Base-by-base conservation (phyloP, 2,329 filamentous ascomycete genomes). In the Monilinia fructigena region DNA sequence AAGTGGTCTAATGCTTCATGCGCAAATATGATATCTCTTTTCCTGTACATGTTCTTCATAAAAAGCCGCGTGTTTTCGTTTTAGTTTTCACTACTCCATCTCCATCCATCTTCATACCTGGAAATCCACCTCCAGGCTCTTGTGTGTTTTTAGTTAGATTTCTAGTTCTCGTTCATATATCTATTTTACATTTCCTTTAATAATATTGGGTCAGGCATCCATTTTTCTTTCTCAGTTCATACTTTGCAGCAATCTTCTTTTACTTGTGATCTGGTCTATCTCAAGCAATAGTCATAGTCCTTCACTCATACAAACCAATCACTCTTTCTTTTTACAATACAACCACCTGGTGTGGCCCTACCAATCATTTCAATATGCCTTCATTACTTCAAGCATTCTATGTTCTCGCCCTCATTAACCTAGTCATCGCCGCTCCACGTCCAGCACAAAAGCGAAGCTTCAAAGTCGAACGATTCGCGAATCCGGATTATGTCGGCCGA, bases 401-500 rank as follows among this genome's bases (percentile, higher is more conserved):
- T 70, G 72, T 84, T 67, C 73, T 83, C 69, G 79, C 81, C 75
- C 75, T 86, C 67, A 78, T 78, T 48, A 76, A 82, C 53, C 72
- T 82, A 55, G 79, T 78, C 66, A 75, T 83, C 52, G 81, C 84
- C 38, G 80, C 75, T 66, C 75, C 87, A 47, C 38, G 38, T 11
- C 40, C 40, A 62, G 87, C 86, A 71, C 69, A 74, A 62, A 75
- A 75, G 56, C 71, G 75, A 63, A 73, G 71, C 67, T 77, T 77
- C 70, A 75, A 74, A 55, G 73, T 76, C 52, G 71, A 72, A 55
- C 73, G 75, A 64, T 69, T 74, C 16, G 63, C 70, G 20, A 77
- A 77, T 60, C 78, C 78, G n/a, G 79, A 80, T 66, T 86, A 86
- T 74, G 79, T 68, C 55, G 68, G 72, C 23, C 67, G 73, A 52